Evolutionary conservation across 495 filamentous ascomycete genomes (phyloP).

Genomic region (Penicillium alfredii): DNA sequence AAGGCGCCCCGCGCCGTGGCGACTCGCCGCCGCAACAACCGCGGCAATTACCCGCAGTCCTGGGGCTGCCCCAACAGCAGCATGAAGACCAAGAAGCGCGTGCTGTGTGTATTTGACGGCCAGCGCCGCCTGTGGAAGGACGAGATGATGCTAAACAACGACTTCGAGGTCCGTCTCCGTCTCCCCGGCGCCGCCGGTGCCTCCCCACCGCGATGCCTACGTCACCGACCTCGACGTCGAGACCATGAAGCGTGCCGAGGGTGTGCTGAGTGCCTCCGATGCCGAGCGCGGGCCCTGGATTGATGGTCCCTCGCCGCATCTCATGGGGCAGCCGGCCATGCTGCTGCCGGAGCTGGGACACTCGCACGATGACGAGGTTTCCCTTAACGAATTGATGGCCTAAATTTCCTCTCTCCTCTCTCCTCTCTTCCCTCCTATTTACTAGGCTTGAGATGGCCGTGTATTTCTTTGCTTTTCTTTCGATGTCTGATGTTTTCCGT

Average conservation of each 20-base stretch:
- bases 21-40: constrained; percentile 70
- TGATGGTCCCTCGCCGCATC: constrained; percentile 27
- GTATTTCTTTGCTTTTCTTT: constrained; percentile 8
- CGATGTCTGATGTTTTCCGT: constrained; percentile 16
- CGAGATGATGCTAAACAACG: constrained; percentile 96
- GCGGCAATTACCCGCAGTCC: constrained; percentile 82
- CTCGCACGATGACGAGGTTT: constrained; percentile 30
- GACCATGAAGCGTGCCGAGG: constrained; percentile 80
- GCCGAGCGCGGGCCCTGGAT: constrained; percentile 83
- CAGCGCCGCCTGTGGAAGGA: constrained; percentile 87
- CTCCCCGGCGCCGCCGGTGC: constrained; percentile 60
- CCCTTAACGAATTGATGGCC: constrained; percentile 39
- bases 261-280: constrained; percentile 65
- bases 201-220: constrained; percentile 53
- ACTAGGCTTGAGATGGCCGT: too few relatives aligned
- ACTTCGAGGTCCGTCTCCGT: constrained; percentile 86
- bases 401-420: constrained; percentile 14
- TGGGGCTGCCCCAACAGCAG: constrained; percentile 88
- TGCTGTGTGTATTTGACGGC: constrained; percentile 89
- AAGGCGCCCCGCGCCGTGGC: constrained; percentile 40
- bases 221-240: constrained; percentile 92
- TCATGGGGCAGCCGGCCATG: constrained; percentile 38
- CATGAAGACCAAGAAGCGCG: constrained; percentile 97
- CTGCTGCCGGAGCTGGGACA: constrained; percentile 29
- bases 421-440: constrained; percentile 7